A percentile compares a stretch with the other conserved stretches of the same genome.
These are phyloP conservation scores for Pelargonium myrrhifolium DNA, from an alignment of 441 rosid genomes.

Conservation along the genomic window DNA sequence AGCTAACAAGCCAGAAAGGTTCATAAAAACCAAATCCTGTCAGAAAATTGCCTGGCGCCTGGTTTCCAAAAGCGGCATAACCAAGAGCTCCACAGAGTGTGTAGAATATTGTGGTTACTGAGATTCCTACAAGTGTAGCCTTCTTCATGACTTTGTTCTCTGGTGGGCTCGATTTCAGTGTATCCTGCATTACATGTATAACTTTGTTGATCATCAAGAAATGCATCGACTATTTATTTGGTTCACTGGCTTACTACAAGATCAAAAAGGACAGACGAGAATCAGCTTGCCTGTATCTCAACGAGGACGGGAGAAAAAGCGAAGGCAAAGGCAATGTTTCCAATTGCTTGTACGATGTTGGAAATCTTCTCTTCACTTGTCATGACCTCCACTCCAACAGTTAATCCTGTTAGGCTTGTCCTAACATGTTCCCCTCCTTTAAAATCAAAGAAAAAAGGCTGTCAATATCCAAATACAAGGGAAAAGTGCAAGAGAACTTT, in stretches of 20 bases:
- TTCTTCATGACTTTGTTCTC: constrained; percentile 51
- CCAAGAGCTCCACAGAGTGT: constrained; percentile 47
- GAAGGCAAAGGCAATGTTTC: constrained; percentile 57
- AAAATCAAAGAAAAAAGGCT: neutral
- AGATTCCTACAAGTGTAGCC: constrained; percentile 37
- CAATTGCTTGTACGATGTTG: constrained; percentile 46
- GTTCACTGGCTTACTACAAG: too few species aligned
- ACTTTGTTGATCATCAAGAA: too few species aligned
- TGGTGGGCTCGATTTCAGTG: constrained; percentile 46
- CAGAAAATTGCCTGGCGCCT: constrained; percentile 51
- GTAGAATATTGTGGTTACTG: constrained; percentile 51
- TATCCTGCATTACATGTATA: constrained; percentile 31
- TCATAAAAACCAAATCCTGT: constrained; percentile 54
- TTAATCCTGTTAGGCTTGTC: constrained; percentile 42
- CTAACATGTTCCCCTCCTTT: constrained; percentile 26
- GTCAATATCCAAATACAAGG: neutral
- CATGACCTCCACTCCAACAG: constrained; percentile 44
- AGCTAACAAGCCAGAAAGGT: constrained; percentile 55
- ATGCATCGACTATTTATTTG: too few species aligned
- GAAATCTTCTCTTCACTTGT: constrained; percentile 38
- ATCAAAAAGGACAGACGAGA: too few species aligned
- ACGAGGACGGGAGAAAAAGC: constrained; percentile 46
- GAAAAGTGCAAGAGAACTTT: too few species aligned
- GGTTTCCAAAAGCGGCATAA: constrained; percentile 53
- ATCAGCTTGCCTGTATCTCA: constrained; percentile 48